Base-by-base conservation (phyloP, 331 rosid genomes). In the Stylosanthes scabra region DNA sequence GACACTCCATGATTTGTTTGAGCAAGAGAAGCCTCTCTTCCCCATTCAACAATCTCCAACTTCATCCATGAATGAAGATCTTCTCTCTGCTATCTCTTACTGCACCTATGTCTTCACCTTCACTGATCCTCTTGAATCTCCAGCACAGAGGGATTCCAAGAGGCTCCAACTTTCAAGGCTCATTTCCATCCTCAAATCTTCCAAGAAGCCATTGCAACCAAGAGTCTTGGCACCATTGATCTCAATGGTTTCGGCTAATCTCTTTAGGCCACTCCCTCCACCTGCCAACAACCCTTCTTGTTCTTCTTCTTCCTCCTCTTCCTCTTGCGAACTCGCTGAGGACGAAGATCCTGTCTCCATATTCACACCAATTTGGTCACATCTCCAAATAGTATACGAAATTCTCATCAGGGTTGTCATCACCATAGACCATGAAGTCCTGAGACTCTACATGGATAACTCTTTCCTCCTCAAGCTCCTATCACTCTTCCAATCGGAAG, bases 191-290 rank as follows among this genome's bases (percentile, higher is more conserved):
- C 28, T 87, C 34, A 91, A 88, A 71, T 61, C 90, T 20, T 79
- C 84, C 0, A 91, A 86, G 62, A 84, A 83, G 70, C 75, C 85
- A 4, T 68, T 83, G 9, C 76, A 74, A n/a, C 78, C 46, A 2
- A 76, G 57, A 50, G 61, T 84, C 49, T 20, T 89, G 25, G 76
- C 70, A 3, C 83, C 93, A 72, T 70, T 91, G 29, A 69, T 83
- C 59, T 66, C 86, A 27, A 89, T 89, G 90, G 66, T 91, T 47
- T 75, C 90, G 1, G 55, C 59, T 69, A 85, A 86, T 70, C 84
- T 94, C 46, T 89, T 91, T 15, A 80, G 91, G 63, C 87, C 97
- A 47, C 96, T 94, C 63, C 96, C 97, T 78, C 81, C 81, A 44
- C 83, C 83, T 56, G 42, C 75, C 37, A 76, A 76, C 37, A 34